phyloP scores from a whole-genome alignment of 495 filamentous ascomycete genomes.

The Penicillium arizonense region DNA sequence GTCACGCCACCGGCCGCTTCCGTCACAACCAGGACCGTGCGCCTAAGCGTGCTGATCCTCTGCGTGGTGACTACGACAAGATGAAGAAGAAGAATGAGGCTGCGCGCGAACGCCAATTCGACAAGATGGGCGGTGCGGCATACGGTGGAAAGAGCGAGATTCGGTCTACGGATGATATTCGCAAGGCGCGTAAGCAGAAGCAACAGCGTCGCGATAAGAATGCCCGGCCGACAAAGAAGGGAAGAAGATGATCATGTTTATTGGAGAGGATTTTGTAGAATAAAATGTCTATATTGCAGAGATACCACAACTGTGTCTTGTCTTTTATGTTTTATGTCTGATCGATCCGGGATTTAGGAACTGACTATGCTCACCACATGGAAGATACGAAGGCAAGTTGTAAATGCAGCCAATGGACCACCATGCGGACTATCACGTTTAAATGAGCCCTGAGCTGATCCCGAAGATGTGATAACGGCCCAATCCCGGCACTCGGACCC shows the following conservation, averaged over 20 bases:
- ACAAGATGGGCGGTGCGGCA: constrained; percentile 40
- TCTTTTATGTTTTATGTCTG: neutral
- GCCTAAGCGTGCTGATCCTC: constrained; percentile 90
- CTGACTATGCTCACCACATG: constrained; percentile 2
- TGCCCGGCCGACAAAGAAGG: constrained; percentile 73
- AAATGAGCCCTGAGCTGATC: neutral
- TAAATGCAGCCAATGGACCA: neutral
- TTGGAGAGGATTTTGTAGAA: constrained; percentile 8
- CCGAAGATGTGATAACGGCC: constrained; percentile 1
- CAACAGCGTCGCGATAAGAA: constrained; percentile 85
- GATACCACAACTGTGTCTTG: constrained; percentile 8
- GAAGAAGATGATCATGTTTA: constrained; percentile 11
- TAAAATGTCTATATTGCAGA: constrained; percentile 10
- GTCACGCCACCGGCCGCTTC: constrained; percentile 44
- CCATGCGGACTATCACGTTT: constrained; percentile 7
- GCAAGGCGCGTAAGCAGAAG: constrained; percentile 72
- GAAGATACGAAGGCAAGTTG: constrained; percentile 2
- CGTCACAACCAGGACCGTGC: constrained; percentile 81
- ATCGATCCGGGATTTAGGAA: constrained; percentile 4
- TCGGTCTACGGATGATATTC: constrained; percentile 77
- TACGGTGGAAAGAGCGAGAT: constrained; percentile 78
- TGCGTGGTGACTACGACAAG: constrained; percentile 81
- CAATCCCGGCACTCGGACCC: constrained; percentile 1
- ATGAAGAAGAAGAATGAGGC: constrained; percentile 87
- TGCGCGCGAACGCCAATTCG: constrained; percentile 66